A percentile compares a stretch with the other conserved stretches of the same genome.
Conservation (phyloP, 1,284 basidiomycete genomes). For the Rhodotorula sp. region DNA sequence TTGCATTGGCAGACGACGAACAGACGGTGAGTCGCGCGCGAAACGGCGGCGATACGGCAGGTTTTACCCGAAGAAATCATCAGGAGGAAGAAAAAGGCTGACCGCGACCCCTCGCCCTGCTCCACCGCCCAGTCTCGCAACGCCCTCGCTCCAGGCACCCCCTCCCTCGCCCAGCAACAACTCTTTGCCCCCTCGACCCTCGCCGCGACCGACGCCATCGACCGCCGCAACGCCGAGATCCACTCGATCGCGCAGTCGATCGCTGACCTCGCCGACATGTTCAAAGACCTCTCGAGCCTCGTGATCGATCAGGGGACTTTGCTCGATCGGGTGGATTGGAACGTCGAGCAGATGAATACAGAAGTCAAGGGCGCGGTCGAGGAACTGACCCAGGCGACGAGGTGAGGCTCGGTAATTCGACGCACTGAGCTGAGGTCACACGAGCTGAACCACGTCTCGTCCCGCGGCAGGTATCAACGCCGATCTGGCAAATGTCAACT, state of each 20-base stretch:
- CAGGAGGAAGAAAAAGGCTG: background rate
- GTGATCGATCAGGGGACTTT: constrained; percentile 98
- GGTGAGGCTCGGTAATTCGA: constrained; percentile 54
- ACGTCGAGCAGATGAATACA: constrained; percentile 85
- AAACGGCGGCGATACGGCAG: too few species aligned
- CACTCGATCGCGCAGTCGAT: constrained; percentile 91
- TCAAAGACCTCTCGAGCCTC: constrained; percentile 86
- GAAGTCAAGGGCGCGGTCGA: constrained; percentile 78
- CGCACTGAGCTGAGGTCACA: background rate
- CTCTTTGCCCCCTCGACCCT: constrained; percentile 18
- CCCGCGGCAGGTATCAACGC: constrained; percentile 71
- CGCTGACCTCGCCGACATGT: constrained; percentile 84
- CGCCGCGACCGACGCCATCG: constrained; percentile 9
- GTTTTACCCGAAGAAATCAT: background rate
- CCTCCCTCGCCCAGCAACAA: constrained; percentile 15
- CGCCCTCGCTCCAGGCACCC: constrained; percentile 12
- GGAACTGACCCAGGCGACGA: constrained; percentile 77
- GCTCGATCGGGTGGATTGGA: constrained; percentile 94
- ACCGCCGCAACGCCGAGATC: constrained; percentile 64
- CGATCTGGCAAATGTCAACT: constrained; percentile 87
- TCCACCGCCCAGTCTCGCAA: constrained; percentile 16
- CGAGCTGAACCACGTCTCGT: background rate
- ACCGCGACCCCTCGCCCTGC: background rate
- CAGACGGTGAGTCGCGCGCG: constrained; percentile 49
- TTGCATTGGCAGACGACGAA: constrained; percentile 48